Percentiles rank a stretch among this genome's conserved stretches.
These are phyloP conservation scores for Fusarium sp. DNA, from an alignment of 2,329 filamentous ascomycete genomes.

Conservation along the genomic window DNA sequence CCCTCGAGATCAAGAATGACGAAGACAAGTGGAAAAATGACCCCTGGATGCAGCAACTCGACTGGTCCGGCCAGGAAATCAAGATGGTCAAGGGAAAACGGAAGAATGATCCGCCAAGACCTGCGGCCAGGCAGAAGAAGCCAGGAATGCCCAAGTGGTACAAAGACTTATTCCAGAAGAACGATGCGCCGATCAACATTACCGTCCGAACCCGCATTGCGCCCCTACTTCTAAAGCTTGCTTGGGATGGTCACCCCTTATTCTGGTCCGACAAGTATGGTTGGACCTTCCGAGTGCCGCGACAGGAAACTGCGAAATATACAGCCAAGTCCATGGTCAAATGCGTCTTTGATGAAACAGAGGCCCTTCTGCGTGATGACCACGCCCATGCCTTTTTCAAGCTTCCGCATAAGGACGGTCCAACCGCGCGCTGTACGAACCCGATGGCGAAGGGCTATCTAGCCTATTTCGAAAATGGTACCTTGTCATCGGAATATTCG, in stretches of 20 bases:
- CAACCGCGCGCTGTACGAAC: conserved; percentile 83
- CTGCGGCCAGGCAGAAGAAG: conserved; percentile 87
- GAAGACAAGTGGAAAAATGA: conserved; percentile 79
- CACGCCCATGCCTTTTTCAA: conserved; percentile 81
- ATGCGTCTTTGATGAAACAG: conserved; percentile 85
- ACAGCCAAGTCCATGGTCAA: conserved; percentile 76
- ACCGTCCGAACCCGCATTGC: conserved; percentile 90
- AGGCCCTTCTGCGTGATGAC: conserved; percentile 74
- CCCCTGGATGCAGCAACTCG: conserved; percentile 91
- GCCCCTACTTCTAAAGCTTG: conserved; percentile 82
- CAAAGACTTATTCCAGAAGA: conserved; percentile 85
- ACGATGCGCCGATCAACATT: conserved; percentile 76
- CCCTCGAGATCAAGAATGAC: conserved; percentile 78
- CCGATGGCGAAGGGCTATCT: conserved; percentile 94
- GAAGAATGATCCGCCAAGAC: conserved; percentile 82
- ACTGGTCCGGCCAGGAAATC: conserved; percentile 95
- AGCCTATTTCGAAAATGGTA: conserved; percentile 90
- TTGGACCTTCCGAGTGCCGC: conserved; percentile 88
- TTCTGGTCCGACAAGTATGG: conserved; percentile 94
- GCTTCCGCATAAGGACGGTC: conserved; percentile 95
- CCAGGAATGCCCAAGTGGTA: conserved; percentile 97
- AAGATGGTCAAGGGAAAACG: conserved; percentile 93
- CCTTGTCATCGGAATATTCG: conserved; percentile 84
- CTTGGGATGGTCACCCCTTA: conserved; percentile 90
- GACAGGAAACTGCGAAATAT: conserved; percentile 72